phyloP scores from a whole-genome alignment of 2,329 filamentous ascomycete species.

The Xylariales sp. region DNA sequence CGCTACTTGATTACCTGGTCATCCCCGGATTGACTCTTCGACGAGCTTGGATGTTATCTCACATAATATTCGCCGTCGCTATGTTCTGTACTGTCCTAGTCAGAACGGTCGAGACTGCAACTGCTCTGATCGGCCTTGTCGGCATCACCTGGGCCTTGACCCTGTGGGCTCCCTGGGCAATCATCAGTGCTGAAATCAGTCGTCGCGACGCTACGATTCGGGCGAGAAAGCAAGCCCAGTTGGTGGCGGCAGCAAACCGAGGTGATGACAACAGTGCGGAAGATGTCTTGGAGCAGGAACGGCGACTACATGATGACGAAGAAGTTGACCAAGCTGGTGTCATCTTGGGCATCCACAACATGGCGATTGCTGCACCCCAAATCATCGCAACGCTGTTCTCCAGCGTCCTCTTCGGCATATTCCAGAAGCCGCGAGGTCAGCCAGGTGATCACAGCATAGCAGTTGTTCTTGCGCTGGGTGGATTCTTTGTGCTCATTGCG shows the following conservation, averaged over 20 bases:
- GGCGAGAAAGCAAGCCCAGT: constrained; percentile 24
- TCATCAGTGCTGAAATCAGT: constrained; percentile 89
- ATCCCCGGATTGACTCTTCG: constrained; percentile 84
- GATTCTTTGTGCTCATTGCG: constrained; percentile 70
- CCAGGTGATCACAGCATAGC: constrained; percentile 84
- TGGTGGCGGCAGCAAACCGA: not conserved
- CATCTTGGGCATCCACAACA: constrained; percentile 92
- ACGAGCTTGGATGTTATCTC: constrained; percentile 78
- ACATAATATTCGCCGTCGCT: constrained; percentile 75
- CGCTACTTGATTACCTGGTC: constrained; percentile 57
- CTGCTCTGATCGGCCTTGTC: constrained; percentile 71
- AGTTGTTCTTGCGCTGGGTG: constrained; percentile 81
- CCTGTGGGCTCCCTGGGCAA: constrained; percentile 90
- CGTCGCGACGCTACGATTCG: constrained; percentile 63
- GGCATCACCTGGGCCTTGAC: constrained; percentile 91
- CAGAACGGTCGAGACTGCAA: constrained; percentile 64
- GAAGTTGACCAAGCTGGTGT: constrained; percentile 77
- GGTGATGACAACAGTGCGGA: constrained; percentile 14
- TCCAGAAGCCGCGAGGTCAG: constrained; percentile 81
- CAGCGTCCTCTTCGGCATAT: constrained; percentile 74
- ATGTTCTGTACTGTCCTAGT: constrained; percentile 85
- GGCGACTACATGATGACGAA: constrained; percentile 43
- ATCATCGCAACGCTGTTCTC: constrained; percentile 84
- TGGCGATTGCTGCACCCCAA: constrained; percentile 86
- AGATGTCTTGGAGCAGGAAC: constrained; percentile 26